Evolutionary conservation across 1,139 yeast species (phyloP).

Genomic region (Kodamaea derodonti): DNA sequence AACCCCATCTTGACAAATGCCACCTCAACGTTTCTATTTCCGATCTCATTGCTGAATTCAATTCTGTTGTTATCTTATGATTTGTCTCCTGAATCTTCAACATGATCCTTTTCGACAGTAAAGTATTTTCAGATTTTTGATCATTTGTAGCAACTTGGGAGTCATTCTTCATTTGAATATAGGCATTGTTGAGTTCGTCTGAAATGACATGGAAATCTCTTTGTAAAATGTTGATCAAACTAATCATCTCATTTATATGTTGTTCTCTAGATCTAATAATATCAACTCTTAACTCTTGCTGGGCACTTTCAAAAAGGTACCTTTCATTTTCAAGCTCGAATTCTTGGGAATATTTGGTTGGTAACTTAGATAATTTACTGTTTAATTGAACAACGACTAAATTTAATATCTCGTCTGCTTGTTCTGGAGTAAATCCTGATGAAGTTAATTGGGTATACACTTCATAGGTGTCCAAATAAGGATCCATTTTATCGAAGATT

Average conservation of each 20-base stretch:
- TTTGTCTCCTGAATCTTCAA: slow-evolving; percentile 78
- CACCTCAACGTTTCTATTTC: slow-evolving; percentile 88
- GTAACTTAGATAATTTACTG: slow-evolving; percentile 52
- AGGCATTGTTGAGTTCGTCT: slow-evolving; percentile 73
- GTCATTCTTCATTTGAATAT: slow-evolving; percentile 66
- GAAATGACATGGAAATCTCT: slow-evolving; percentile 66
- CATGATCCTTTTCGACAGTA: slow-evolving; percentile 67
- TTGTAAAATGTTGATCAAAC: slow-evolving; percentile 65
- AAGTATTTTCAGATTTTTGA: slow-evolving; percentile 79
- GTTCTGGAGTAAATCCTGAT: slow-evolving; percentile 51
- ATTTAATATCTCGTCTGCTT: slow-evolving; percentile 51
- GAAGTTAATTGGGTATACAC: slow-evolving; percentile 37
- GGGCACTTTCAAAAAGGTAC: slow-evolving; percentile 89
- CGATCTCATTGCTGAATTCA: slow-evolving; percentile 76
- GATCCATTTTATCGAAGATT: slow-evolving; percentile 40
- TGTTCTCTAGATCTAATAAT: slow-evolving; percentile 69
- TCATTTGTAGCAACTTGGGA: slow-evolving; percentile 83
- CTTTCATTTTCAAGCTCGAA: slow-evolving; percentile 81
- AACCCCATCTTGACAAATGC: slow-evolving; percentile 90
- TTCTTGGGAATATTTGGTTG: slow-evolving; percentile 56
- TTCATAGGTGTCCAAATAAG: slow-evolving; percentile 49
- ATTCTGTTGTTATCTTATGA: slow-evolving; percentile 79
- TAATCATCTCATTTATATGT: slow-evolving; percentile 65
- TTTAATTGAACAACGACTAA: slow-evolving; percentile 49
- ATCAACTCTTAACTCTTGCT: slow-evolving; percentile 80